Base-by-base conservation (phyloP, 73 alveolate genomes). In the Paramecium octaurelia region DNA sequence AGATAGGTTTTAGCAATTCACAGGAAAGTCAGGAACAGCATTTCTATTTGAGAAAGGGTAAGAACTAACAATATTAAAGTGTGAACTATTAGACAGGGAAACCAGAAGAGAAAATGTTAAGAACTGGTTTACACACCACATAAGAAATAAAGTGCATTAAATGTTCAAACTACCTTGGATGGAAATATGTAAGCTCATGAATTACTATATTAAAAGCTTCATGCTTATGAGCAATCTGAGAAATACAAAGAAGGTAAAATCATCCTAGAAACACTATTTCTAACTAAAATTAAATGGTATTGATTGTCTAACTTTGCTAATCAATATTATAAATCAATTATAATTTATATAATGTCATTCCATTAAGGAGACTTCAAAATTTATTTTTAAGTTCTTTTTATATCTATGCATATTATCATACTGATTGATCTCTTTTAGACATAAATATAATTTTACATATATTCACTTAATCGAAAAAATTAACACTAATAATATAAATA, bases 241-340 rank as follows among this genome's bases (percentile, higher is more conserved):
- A 80, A 80, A 43, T 80, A 80, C n/a, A 80, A 80, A 31, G 91
- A 80, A 21, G 77, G 91, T 23, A 80, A 80, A 48, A 80, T 80
- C 8, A 80, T 80, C 14, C 24, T 80, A 46, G 91, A 80, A 23
- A 80, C 23, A 43, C 0, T 64, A 18, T 80, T n/a, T 35, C n/a
- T 80, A 31, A n/a, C 23, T 24, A 80, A 80, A 23, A 24, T n/a
- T 36, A 44, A 44, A 80, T 80, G 91, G 91, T 0, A 43, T 24
- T 73, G 87, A 73, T 73, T 44, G n/a, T 54, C 24, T 6, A 16
- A 40, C 4, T 8, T 38, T 42, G 24, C 24, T 80, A 23, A 43
- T 3, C 10, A 54, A n/a, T 54, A n/a, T n/a, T n/a, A n/a, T n/a
- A n/a, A n/a, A 54, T 54, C 34, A 54, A 54, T 48, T 54, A 54